These are phyloP conservation scores for Cicer pinnatifidum DNA, from an alignment of 306 rosid genomes.

Conservation along the genomic window DNA sequence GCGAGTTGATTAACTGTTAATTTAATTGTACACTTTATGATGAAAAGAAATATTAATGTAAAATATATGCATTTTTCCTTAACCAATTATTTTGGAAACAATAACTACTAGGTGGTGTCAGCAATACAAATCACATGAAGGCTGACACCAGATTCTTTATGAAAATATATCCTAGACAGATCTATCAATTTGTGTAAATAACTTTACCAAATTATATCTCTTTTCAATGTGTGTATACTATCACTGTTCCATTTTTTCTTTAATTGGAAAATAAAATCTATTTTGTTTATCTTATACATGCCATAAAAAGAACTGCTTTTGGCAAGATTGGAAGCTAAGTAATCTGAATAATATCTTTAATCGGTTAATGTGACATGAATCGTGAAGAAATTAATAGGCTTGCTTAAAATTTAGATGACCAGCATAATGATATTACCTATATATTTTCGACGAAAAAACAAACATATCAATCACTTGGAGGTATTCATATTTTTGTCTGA, in stretches of 20 bases:
- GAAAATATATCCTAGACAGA: background rate
- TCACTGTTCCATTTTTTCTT: background rate
- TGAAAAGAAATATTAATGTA: background rate
- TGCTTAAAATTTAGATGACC: conserved; percentile 8
- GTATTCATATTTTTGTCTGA: conserved; percentile 5
- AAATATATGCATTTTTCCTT: conserved; percentile 4
- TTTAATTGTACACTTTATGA: background rate
- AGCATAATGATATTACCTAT: conserved; percentile 12
- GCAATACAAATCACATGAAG: background rate
- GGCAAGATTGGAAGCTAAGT: background rate
- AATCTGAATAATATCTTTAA: background rate
- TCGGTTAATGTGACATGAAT: background rate
- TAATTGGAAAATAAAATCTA: background rate
- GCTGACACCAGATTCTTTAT: background rate
- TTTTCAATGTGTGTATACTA: background rate
- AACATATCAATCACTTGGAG: conserved; percentile 2
- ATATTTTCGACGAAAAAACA: background rate
- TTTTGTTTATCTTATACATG: background rate
- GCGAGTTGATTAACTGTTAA: background rate
- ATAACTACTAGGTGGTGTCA: background rate
- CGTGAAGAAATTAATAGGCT: conserved; percentile 2
- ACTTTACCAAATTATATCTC: background rate
- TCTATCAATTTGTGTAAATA: conserved; percentile 12
- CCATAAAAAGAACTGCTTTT: conserved; percentile 7
- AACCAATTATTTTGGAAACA: background rate